Conservation (phyloP, 257 asterid genomes). For the Handroanthus guayacan region DNA sequence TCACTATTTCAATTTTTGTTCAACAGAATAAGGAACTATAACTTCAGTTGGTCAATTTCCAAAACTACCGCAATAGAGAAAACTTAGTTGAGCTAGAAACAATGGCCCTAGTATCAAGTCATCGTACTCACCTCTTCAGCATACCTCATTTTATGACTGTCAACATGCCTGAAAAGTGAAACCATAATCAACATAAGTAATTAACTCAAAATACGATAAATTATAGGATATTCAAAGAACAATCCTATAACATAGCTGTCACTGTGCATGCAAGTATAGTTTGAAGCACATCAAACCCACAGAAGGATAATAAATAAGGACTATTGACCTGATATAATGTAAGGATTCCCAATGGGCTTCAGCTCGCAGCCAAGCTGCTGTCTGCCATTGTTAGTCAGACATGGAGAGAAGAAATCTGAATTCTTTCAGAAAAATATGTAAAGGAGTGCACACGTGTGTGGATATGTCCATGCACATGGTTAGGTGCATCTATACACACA, state of each 20-base stretch:
- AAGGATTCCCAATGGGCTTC: conserved; percentile 96
- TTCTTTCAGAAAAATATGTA: conserved; percentile 48
- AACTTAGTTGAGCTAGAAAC: not conserved
- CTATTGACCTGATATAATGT: conserved; percentile 72
- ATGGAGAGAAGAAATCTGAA: conserved; percentile 53
- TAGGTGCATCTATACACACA: conserved; percentile 20
- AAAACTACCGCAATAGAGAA: conserved; percentile 7
- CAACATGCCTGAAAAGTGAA: conserved; percentile 73
- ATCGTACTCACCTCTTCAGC: conserved; percentile 74
- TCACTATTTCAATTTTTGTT: conserved; percentile 7
- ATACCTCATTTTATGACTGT: conserved; percentile 75
- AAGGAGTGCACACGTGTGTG: not conserved
- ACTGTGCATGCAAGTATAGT: conserved; percentile 2
- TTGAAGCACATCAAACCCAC: conserved; percentile 23
- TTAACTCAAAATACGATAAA: conserved; percentile 8
- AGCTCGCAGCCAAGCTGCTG: conserved; percentile 98
- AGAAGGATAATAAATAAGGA: conserved; percentile 31
- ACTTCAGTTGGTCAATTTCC: conserved; percentile 19
- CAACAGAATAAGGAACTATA: conserved; percentile 23
- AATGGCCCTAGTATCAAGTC: conserved; percentile 10
- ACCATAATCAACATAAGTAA: conserved; percentile 34
- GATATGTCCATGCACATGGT: not conserved
- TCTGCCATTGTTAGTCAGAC: conserved; percentile 71
- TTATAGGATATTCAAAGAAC: conserved; percentile 14
- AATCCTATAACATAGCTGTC: conserved; percentile 3